A percentile compares a stretch with the other conserved stretches of the same genome.
Conservation (phyloP, 1,139 yeast genomes). For the Taphrina deformans region DNA sequence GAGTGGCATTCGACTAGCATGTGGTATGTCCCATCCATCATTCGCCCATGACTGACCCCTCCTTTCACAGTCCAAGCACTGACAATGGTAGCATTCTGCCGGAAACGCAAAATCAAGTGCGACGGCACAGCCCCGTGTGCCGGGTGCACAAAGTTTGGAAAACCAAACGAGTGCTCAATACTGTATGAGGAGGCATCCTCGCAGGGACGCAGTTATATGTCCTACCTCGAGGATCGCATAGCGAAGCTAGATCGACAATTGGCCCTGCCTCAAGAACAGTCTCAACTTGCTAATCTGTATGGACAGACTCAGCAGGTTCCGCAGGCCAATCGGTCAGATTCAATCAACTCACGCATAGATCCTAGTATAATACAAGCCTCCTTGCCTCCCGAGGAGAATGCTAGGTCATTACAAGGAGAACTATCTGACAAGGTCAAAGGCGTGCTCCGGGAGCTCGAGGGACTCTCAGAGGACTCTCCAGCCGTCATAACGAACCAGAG, state of each 20-base stretch:
- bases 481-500: constrained; percentile 17
- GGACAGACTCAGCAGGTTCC: background rate
- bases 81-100: constrained; percentile 16
- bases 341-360: background rate
- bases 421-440: constrained; percentile 1
- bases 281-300: background rate
- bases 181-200: constrained; percentile 28
- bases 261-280: background rate
- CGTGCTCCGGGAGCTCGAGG: background rate
- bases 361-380: background rate
- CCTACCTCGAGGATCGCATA: constrained; percentile 29
- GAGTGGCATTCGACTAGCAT: constrained; percentile 26
- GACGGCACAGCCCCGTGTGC: constrained; percentile 32
- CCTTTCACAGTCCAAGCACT: background rate
- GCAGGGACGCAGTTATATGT: constrained; percentile 30
- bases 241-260: constrained; percentile 18
- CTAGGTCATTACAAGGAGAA: background rate
- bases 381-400: background rate
- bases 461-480: constrained; percentile 3
- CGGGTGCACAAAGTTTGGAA: constrained; percentile 24
- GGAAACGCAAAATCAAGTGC: constrained; percentile 31
- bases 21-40: background rate
- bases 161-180: constrained; percentile 29
- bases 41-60: background rate
- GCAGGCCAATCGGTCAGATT: background rate